These are phyloP conservation scores for Taxillus chinensis DNA, from an alignment of 164 flowering plant species.

Conservation along the genomic window DNA sequence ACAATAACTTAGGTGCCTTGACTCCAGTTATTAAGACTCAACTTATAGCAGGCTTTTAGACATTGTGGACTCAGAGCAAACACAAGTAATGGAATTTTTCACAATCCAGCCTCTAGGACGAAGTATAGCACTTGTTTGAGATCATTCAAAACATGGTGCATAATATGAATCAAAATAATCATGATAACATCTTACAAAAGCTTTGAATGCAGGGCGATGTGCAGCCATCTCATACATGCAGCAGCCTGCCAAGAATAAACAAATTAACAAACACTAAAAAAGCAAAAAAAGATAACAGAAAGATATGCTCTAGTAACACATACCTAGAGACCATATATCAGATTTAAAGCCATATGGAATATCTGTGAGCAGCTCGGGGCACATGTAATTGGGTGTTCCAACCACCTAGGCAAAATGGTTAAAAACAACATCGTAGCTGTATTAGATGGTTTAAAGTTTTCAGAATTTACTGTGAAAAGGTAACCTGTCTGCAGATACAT, in stretches of 20 bases:
- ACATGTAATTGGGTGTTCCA: conserved; percentile 99
- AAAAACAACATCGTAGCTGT: too few species aligned
- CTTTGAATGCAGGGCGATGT: conserved; percentile 97
- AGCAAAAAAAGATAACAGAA: background rate
- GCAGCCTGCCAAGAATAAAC: conserved; percentile 51
- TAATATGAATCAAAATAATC: background rate
- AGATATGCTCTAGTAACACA: background rate
- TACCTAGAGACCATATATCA: conserved; percentile 99
- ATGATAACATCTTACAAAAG: conserved; percentile 63
- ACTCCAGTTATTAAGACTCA: too few species aligned
- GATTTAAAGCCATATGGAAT: conserved; percentile 99
- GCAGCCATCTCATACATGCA: conserved; percentile 99
- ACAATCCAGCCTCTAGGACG: too few species aligned
- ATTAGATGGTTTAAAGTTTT: too few species aligned
- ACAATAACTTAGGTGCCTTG: too few species aligned
- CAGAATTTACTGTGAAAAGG: too few species aligned
- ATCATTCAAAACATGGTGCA: background rate
- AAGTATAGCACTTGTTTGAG: background rate
- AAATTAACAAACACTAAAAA: background rate
- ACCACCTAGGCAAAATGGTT: conserved; percentile 50
- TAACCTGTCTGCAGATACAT: too few species aligned
- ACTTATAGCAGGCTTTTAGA: too few species aligned
- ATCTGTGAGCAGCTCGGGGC: conserved; percentile 97
- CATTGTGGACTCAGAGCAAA: too few species aligned
- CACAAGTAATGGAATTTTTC: too few species aligned